Evolutionary conservation across 306 rosid genomes (phyloP).

Genomic region (Dicorynia guianensis): DNA sequence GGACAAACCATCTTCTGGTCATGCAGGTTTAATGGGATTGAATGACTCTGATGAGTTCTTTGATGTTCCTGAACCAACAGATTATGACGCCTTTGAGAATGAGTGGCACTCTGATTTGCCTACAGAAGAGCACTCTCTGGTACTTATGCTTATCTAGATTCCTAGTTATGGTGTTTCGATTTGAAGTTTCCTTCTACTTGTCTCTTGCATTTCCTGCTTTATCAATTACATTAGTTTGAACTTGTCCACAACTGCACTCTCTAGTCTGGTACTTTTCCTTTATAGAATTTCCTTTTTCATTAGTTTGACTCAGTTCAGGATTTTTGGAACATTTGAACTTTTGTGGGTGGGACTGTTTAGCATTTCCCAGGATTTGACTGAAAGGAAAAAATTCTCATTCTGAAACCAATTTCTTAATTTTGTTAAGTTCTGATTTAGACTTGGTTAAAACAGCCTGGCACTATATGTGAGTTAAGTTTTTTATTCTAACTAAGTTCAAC

Average conservation of each 20-base stretch:
- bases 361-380: no score
- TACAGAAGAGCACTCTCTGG: slow-evolving; percentile 54
- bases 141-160: slow-evolving; percentile 38
- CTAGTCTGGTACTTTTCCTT: slow-evolving; percentile 46
- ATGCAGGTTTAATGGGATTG: slow-evolving; percentile 67
- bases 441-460: neutral
- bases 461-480: neutral
- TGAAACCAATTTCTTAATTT: no score
- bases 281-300: neutral
- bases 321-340: no score
- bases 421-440: no score
- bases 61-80: slow-evolving; percentile 63
- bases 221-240: neutral
- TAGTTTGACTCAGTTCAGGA: no score
- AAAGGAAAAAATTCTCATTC: no score
- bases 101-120: slow-evolving; percentile 51
- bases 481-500: neutral
- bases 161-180: no score
- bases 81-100: slow-evolving; percentile 46
- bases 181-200: no score
- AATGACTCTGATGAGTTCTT: slow-evolving; percentile 85
- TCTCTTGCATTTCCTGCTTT: no score
- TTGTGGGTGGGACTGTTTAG: no score
- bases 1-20: slow-evolving; percentile 48
- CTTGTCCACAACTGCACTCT: slow-evolving; percentile 21